Evolutionary conservation across 2,329 filamentous ascomycete genomes (phyloP).

Genomic region (Epichloe sp.): DNA sequence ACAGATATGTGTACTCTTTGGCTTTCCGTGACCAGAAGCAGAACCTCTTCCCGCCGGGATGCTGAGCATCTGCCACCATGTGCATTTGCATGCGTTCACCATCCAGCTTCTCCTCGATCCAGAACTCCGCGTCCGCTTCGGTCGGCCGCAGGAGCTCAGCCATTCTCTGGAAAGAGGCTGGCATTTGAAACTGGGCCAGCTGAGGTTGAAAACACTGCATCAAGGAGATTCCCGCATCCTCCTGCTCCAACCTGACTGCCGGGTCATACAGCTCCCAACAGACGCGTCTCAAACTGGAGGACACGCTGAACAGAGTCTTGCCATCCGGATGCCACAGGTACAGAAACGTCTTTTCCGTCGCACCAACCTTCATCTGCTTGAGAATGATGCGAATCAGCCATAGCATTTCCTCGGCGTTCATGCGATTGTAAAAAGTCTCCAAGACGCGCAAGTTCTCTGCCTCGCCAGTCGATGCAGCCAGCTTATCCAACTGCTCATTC

Average conservation of each 20-base stretch:
- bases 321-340: conserved; percentile 71
- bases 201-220: conserved; percentile 98
- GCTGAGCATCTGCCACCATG: conserved; percentile 58
- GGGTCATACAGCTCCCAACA: conserved; percentile 88
- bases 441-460: conserved; percentile 74
- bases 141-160: conserved; percentile 52
- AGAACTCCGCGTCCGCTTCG: conserved; percentile 65
- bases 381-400: conserved; percentile 93
- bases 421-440: conserved; percentile 69
- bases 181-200: conserved; percentile 81
- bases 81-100: conserved; percentile 96
- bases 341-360: conserved; percentile 80
- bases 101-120: conserved; percentile 97
- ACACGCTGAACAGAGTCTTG: conserved; percentile 73
- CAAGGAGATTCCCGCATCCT: conserved; percentile 60
- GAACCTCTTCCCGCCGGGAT: conserved; percentile 61
- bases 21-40: conserved; percentile 91
- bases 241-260: conserved; percentile 56
- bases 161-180: conserved; percentile 64
- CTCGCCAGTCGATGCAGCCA: conserved; percentile 66
- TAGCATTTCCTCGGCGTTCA: conserved; percentile 87
- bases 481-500: conserved; percentile 68
- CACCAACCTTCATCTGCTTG: conserved; percentile 59
- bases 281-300: conserved; percentile 76
- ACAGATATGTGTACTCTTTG: conserved; percentile 92